Evolutionary conservation across 1,139 yeast species (phyloP), one percentile per base, ranked within the genome.

Genomic region (Pichia norvegensis): DNA sequence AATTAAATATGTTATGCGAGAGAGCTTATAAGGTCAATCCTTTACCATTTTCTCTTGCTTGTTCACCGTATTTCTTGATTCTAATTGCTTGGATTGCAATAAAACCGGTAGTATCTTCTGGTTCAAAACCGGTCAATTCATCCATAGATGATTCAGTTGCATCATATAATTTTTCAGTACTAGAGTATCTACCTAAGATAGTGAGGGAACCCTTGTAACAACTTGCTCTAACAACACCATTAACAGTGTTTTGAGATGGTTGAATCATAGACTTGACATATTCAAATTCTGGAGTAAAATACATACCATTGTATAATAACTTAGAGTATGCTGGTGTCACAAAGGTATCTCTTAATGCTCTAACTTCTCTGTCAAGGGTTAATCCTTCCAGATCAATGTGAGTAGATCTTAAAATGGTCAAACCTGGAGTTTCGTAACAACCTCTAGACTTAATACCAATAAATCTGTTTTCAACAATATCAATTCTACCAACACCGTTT

Each of bases 91-190:
- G 96, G 58, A 92, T 95, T 59, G 96, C 88, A 69, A 92, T 92
- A 78, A 92, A 92, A 48, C 98, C 98, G 53, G 95, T 74, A 53
- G 98, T 87, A 67, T 92, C 97, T 67, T 85, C 90, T 52, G 98
- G 98, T 61, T 87, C 83, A 76, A 92, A 92, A 50, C 97, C 98
- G 50, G 97, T 90, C 63, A 92, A 81, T 72, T 92, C 97, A 69
- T 92, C 98, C 98, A 92, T 92, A 19, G 97, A 90, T 22, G 97
- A 88, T 68, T 90, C 97, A 51, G 96, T 87, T 56, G 95, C 97
- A 67, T 92, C 97, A 68, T 92, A 92, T 60, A 92, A 79, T 73
- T 88, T 90, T 72, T 90, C 97, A 52, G 97, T 87, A 54, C 82
- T 83, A 25, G 97, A 87, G 53, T 83, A 88, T 77, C 98, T 87